phyloP scores from a whole-genome alignment of 1,284 basidiomycete genomes.

The Polyporus tsugae region DNA sequence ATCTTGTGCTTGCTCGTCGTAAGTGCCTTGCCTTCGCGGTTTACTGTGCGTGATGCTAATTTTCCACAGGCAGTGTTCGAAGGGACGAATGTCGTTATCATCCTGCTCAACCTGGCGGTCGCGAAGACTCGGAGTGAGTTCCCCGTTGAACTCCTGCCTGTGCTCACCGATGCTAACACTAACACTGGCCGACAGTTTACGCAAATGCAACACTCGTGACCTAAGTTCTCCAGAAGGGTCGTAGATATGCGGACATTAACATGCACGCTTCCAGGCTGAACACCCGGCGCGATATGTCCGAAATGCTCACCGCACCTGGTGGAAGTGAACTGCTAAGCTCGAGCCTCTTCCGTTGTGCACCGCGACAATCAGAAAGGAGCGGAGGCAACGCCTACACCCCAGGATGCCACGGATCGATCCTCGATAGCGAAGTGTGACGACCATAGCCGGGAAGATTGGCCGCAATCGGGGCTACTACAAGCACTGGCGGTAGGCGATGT shows the following conservation, averaged over 20 bases:
- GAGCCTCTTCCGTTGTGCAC: background rate
- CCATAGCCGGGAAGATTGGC: no score
- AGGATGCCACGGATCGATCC: no score
- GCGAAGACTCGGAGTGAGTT: conserved; percentile 3
- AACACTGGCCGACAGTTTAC: background rate
- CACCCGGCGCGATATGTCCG: background rate
- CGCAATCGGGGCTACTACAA: no score
- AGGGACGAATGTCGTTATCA: conserved; percentile 1
- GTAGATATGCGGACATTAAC: background rate
- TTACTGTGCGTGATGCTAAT: background rate
- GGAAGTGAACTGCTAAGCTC: background rate
- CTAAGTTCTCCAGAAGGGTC: background rate
- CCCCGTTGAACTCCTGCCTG: background rate
- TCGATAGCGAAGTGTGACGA: no score
- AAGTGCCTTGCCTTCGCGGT: background rate
- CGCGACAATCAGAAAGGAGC: background rate
- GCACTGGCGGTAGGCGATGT: no score
- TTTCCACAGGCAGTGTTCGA: background rate
- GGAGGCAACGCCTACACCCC: no score
- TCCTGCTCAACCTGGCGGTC: background rate
- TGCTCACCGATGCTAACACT: background rate
- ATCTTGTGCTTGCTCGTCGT: conserved; percentile 1
- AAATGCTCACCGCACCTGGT: background rate
- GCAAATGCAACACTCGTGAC: background rate
- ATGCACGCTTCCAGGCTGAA: background rate